Base-by-base conservation (phyloP, 2,329 filamentous ascomycete species). In the Epichloe aotearoae region DNA sequence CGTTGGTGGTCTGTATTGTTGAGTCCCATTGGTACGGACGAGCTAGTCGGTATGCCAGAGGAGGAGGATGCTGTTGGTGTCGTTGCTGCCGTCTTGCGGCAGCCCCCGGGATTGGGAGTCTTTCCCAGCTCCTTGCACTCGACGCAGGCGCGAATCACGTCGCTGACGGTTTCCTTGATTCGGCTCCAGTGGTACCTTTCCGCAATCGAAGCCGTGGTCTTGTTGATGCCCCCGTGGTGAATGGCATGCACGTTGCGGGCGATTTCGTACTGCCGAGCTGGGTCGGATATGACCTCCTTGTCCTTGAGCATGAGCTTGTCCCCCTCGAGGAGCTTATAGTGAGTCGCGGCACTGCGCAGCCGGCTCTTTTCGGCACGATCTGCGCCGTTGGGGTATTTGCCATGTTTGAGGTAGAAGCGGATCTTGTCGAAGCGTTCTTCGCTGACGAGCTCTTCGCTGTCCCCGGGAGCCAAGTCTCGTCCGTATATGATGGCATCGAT, bases 341-440 rank as follows among this genome's bases (percentile, higher is more conserved):
- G 91, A 19, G 89, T 95, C 40, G 90, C 90, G 46, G 91, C 90
- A 68, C 87, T 95, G 60, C 93, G 82, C 51, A 98, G 80, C 59
- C 91, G 86, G 70, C 85, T 91, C 78, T 97, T 97, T 69, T 97
- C 93, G 52, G 90, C 90, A 53, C 91, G 82, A 73, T 96, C 89
- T 63, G 91, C 90, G 55, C 90, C 91, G 61, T 84, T 83, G 53
- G 93, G 93, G 67, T 98, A 97, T 67, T 90, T 88, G 63, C 84
- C 85, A 66, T 90, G 88, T 70, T 95, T 94, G 63, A 97, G 82
- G 69, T 97, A 97, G 74, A 87, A 97, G 63, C 90, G 86, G 66
- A 97, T 97, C 75, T 96, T 96, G 74, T 96, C 91, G 74, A 97
- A 97, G 59, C 93, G 87, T 72, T 96, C 90, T 73, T 96, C 90